A percentile compares a stretch with the other conserved stretches of the same genome.
These are phyloP conservation scores for Sarcodon sp. DNA, from an alignment of 768 basidiomycete species.

Conservation along the genomic window DNA sequence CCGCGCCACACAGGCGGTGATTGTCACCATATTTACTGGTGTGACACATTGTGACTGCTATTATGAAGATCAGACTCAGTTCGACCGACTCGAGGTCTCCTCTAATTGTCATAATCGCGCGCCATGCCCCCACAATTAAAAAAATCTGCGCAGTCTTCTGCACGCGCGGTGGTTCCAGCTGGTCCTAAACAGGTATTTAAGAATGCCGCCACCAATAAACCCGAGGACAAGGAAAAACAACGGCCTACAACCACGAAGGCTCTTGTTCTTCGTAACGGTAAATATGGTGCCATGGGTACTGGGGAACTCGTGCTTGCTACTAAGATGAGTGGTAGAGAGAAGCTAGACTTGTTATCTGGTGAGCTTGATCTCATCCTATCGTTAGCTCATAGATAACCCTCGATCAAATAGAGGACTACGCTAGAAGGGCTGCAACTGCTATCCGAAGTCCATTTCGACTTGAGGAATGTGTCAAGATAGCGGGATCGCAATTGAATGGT, in stretches of 20 bases:
- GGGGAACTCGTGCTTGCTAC: slow-evolving; percentile 48
- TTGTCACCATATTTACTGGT: neutral
- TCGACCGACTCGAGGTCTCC: neutral
- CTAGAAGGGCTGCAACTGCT: slow-evolving; percentile 42
- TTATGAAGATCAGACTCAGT: neutral
- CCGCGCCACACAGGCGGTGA: neutral
- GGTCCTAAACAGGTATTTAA: slow-evolving; percentile 40
- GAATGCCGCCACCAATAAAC: neutral
- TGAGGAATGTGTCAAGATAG: slow-evolving; percentile 50
- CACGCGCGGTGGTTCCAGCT: slow-evolving; percentile 33
- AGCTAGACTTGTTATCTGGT: slow-evolving; percentile 72
- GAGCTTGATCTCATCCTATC: slow-evolving; percentile 6
- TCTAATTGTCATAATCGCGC: too few relatives aligned
- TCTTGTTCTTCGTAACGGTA: slow-evolving; percentile 62
- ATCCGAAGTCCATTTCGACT: slow-evolving; percentile 53
- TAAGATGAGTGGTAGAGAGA: slow-evolving; percentile 65
- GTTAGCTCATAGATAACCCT: neutral
- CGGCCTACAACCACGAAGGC: slow-evolving; percentile 62
- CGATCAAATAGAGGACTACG: slow-evolving; percentile 45
- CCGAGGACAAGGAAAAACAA: slow-evolving; percentile 25
- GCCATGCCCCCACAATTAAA: neutral
- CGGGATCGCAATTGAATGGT: slow-evolving; percentile 67
- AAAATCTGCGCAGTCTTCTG: slow-evolving; percentile 3
- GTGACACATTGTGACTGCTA: neutral
- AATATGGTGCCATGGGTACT: slow-evolving; percentile 57